phyloP scores from a whole-genome alignment of 75 land plant genomes.

The Cupressus sempervirens region DNA sequence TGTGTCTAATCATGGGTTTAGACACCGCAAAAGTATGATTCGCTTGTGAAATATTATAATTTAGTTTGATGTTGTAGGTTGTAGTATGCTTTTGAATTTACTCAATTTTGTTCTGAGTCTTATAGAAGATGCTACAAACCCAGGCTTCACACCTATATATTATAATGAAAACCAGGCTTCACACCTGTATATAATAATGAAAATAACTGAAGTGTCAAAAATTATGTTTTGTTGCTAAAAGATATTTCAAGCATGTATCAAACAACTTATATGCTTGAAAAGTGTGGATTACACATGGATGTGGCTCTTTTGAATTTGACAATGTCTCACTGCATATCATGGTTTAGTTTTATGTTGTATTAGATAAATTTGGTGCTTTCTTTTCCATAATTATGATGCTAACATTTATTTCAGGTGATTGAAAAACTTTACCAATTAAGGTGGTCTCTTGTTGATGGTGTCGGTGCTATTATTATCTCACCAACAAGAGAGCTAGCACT shows the following conservation, averaged over 20 bases:
- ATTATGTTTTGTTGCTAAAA: background rate
- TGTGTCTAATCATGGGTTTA: no score
- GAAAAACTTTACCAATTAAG: slow-evolving; percentile 79
- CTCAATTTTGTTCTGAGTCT: no score
- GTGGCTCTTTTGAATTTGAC: background rate
- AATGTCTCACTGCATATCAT: background rate
- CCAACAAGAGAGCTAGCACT: slow-evolving; percentile 94
- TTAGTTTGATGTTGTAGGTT: no score
- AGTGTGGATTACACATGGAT: background rate
- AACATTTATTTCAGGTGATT: slow-evolving; percentile 45
- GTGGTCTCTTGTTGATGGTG: slow-evolving; percentile 91
- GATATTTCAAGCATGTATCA: background rate
- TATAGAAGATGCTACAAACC: no score
- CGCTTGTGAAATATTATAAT: no score
- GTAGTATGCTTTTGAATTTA: no score
- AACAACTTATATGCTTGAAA: background rate
- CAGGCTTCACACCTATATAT: no score
- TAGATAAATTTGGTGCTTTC: background rate
- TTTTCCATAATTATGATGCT: background rate
- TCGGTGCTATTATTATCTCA: slow-evolving; percentile 88
- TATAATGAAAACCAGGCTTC: no score
- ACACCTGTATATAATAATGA: no score
- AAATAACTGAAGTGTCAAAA: no score
- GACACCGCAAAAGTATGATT: no score
- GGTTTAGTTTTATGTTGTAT: background rate